Percentiles rank a stretch among this genome's conserved stretches.
Evolutionary conservation across 2,329 filamentous ascomycete species (phyloP).

Genomic region (Fusarium duplospermum): DNA sequence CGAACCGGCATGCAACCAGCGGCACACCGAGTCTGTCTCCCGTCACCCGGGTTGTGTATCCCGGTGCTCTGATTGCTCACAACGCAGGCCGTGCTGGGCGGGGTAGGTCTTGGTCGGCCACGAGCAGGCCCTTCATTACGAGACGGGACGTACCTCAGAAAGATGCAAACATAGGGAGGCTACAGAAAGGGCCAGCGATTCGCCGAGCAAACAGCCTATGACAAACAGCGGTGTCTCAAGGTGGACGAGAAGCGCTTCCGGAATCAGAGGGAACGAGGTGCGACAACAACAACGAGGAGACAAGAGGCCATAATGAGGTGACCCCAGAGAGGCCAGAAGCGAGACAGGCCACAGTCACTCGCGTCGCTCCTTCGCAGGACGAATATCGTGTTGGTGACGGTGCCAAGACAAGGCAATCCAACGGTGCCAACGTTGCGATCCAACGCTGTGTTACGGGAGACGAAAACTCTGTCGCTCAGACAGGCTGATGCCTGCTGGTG

Average conservation of each 20-base stretch:
- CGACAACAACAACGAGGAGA: conserved; percentile 20
- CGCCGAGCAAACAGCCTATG: conserved; percentile 26
- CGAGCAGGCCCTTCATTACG: conserved; percentile 15
- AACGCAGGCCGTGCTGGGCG: conserved; percentile 18
- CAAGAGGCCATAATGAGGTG: conserved; percentile 7
- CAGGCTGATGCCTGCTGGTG: conserved; percentile 11
- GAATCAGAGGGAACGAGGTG: conserved; percentile 17
- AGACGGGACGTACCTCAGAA: conserved; percentile 20
- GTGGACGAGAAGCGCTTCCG: conserved; percentile 6
- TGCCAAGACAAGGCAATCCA: conserved; percentile 13
- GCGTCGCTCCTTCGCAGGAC: background rate
- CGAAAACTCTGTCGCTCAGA: conserved; percentile 14
- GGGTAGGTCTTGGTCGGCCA: conserved; percentile 27
- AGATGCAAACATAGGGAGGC: conserved; percentile 17
- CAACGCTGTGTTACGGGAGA: conserved; percentile 3
- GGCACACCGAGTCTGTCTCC: conserved; percentile 44
- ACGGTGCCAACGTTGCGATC: background rate
- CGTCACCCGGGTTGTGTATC: conserved; percentile 26
- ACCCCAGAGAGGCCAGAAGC: conserved; percentile 5
- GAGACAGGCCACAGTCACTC: background rate
- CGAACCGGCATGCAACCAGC: conserved; percentile 40
- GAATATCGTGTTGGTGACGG: conserved; percentile 20
- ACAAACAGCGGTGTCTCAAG: conserved; percentile 30
- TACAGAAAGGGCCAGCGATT: conserved; percentile 38
- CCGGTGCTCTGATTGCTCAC: conserved; percentile 39